Percentiles rank a stretch among this genome's conserved stretches.
phyloP scores from a whole-genome alignment of 1,284 basidiomycete species.

The Xerocomus nothofagi region DNA sequence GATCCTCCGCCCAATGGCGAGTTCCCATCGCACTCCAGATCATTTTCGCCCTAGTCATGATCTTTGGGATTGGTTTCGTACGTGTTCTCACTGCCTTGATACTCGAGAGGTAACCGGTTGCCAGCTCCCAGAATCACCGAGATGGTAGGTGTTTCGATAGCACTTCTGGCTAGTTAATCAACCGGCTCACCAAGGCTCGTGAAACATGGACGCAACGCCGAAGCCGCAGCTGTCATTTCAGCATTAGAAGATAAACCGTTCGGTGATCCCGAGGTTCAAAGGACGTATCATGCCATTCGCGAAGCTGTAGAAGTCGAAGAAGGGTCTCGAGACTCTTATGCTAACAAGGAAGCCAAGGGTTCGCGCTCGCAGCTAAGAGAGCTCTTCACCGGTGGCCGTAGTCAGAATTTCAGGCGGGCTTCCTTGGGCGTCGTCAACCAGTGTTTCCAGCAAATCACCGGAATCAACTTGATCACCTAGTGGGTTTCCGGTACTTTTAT shows the following conservation, averaged over 20 bases:
- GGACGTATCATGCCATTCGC: slow-evolving; percentile 54
- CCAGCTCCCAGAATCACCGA: slow-evolving; percentile 69
- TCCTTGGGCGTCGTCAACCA: slow-evolving; percentile 60
- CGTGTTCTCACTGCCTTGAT: slow-evolving; percentile 23
- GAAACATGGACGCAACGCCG: slow-evolving; percentile 57
- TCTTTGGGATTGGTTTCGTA: slow-evolving; percentile 55
- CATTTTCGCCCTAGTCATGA: slow-evolving; percentile 60
- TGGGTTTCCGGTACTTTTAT: slow-evolving; percentile 28
- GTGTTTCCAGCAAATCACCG: slow-evolving; percentile 69
- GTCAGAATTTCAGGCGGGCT: slow-evolving; percentile 65
- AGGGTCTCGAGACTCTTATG: slow-evolving; percentile 4
- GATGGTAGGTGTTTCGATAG: slow-evolving; percentile 43
- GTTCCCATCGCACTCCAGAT: slow-evolving; percentile 72
- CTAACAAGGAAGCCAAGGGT: slow-evolving; percentile 6
- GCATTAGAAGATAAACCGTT: slow-evolving; percentile 57
- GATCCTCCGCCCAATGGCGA: slow-evolving; percentile 63
- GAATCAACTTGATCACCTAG: slow-evolving; percentile 64
- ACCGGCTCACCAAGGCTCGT: slow-evolving; percentile 43
- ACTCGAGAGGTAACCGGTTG: not conserved
- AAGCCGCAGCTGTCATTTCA: slow-evolving; percentile 65
- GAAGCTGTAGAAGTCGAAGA: slow-evolving; percentile 50
- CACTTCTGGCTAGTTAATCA: not conserved
- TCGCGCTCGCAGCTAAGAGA: slow-evolving; percentile 38
- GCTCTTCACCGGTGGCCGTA: slow-evolving; percentile 57
- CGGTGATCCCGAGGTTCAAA: slow-evolving; percentile 51